Percentiles rank a stretch among this genome's conserved stretches.
Conservation (phyloP, 257 asterid species). For the Nicotiana benthamiana region DNA sequence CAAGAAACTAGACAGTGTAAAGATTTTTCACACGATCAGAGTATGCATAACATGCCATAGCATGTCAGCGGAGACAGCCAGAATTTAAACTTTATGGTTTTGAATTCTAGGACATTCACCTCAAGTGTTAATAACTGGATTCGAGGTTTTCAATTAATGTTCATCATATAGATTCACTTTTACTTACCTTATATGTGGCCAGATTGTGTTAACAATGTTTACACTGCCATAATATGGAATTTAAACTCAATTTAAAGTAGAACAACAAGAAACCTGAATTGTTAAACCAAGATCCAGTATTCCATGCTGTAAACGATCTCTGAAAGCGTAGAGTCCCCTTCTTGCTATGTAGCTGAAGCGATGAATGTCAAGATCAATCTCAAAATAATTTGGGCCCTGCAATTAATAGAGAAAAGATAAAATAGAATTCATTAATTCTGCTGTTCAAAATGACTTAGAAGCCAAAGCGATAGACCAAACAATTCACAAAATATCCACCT, state of each 20-base stretch:
- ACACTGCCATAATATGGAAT: too few species aligned
- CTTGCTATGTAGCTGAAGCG: constrained; percentile 88
- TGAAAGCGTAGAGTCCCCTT: constrained; percentile 80
- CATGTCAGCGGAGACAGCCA: too few species aligned
- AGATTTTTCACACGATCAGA: too few species aligned
- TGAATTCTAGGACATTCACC: too few species aligned
- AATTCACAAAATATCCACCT: constrained; percentile 26
- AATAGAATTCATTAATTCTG: background rate
- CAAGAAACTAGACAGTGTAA: too few species aligned
- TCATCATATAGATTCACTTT: too few species aligned
- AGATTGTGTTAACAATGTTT: too few species aligned
- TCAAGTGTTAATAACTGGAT: too few species aligned
- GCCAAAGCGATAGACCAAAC: background rate
- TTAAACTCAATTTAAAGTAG: background rate
- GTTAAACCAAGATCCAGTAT: constrained; percentile 75
- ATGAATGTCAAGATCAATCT: constrained; percentile 88
- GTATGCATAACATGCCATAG: too few species aligned
- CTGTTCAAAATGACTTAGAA: background rate
- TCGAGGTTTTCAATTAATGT: too few species aligned
- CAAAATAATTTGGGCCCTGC: constrained; percentile 80
- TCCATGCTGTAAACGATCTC: constrained; percentile 56
- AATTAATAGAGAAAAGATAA: background rate
- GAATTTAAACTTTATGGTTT: too few species aligned
- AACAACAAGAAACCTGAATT: constrained; percentile 51
- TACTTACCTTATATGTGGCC: too few species aligned